Evolutionary conservation across 768 basidiomycete genomes (phyloP).

Genomic region (Hysterangium stoloniferum): DNA sequence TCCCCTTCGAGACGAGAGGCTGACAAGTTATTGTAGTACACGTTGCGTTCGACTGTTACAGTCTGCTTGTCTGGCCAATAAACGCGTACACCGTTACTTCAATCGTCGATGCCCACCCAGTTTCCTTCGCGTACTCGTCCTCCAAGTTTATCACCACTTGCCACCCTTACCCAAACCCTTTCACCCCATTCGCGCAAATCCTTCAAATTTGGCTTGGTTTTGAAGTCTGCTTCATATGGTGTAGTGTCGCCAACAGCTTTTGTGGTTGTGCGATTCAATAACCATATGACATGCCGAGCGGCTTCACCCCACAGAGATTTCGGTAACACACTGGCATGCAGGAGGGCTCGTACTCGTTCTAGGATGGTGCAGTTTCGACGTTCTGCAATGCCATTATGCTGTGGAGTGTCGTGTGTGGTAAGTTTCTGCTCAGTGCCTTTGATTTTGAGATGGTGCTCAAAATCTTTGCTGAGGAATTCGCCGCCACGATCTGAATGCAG

Average conservation of each 20-base stretch:
- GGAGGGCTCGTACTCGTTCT: conserved; percentile 27
- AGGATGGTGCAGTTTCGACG: conserved; percentile 30
- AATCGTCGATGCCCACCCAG: conserved; percentile 30
- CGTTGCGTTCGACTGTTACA: conserved; percentile 23
- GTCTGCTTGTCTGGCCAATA: conserved; percentile 26
- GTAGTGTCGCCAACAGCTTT: conserved; percentile 17
- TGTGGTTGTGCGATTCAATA: conserved; percentile 29
- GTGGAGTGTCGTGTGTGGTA: conserved; percentile 34
- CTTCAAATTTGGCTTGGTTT: conserved; percentile 25
- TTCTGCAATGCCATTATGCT: conserved; percentile 40
- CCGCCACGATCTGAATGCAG: conserved; percentile 38
- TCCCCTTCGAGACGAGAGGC: too few relatives aligned
- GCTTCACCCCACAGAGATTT: conserved; percentile 35
- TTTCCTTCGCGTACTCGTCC: conserved; percentile 19
- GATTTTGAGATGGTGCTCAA: conserved; percentile 23
- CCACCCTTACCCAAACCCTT: conserved; percentile 26
- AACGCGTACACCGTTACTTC: conserved; percentile 24
- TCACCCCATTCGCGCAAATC: conserved; percentile 27
- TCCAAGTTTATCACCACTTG: conserved; percentile 24
- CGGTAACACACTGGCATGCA: conserved; percentile 30
- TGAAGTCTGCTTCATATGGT: too few relatives aligned
- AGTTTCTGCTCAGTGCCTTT: conserved; percentile 33
- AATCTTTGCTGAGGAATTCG: conserved; percentile 32
- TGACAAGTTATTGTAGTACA: conserved; percentile 14
- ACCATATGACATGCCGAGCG: conserved; percentile 26